phyloP scores from a whole-genome alignment of 2,329 filamentous ascomycete species.

The Alternaria novae-zelandiae region DNA sequence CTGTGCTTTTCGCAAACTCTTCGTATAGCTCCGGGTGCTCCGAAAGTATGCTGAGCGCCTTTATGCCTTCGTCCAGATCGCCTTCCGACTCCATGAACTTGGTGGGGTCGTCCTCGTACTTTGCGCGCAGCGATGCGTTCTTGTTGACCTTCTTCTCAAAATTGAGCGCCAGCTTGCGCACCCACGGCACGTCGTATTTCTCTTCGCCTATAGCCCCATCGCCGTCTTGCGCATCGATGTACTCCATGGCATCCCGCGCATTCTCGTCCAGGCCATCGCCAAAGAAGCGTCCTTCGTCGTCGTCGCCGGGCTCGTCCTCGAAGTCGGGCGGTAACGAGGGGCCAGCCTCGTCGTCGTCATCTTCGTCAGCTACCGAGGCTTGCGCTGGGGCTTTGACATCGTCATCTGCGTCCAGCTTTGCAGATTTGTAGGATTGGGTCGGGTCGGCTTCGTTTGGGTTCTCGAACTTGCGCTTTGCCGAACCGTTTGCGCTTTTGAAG shows the following conservation, averaged over 20 bases:
- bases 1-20: constrained; percentile 79
- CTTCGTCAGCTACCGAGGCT: constrained; percentile 57
- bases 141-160: constrained; percentile 92
- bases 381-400: constrained; percentile 58
- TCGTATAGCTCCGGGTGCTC: constrained; percentile 85
- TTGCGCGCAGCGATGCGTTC: constrained; percentile 87
- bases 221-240: constrained; percentile 73
- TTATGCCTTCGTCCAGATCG: constrained; percentile 87
- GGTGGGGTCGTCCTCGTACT: constrained; percentile 78
- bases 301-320: constrained; percentile 62
- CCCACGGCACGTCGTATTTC: constrained; percentile 82
- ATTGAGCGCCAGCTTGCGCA: constrained; percentile 78
- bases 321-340: constrained; percentile 63
- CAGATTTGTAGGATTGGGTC: constrained; percentile 66
- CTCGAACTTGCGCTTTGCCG: constrained; percentile 67
- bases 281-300: constrained; percentile 95
- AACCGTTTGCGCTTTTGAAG: constrained; percentile 63
- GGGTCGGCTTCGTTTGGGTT: constrained; percentile 60
- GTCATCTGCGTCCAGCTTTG: constrained; percentile 59
- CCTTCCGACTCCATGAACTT: constrained; percentile 87
- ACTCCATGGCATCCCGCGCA: constrained; percentile 85
- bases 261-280: constrained; percentile 85
- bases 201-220: constrained; percentile 64
- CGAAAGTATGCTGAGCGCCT: constrained; percentile 81
- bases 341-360: constrained; percentile 55